phyloP scores from a whole-genome alignment of 352 stramenopile species.

The Globisporangium solare region DNA sequence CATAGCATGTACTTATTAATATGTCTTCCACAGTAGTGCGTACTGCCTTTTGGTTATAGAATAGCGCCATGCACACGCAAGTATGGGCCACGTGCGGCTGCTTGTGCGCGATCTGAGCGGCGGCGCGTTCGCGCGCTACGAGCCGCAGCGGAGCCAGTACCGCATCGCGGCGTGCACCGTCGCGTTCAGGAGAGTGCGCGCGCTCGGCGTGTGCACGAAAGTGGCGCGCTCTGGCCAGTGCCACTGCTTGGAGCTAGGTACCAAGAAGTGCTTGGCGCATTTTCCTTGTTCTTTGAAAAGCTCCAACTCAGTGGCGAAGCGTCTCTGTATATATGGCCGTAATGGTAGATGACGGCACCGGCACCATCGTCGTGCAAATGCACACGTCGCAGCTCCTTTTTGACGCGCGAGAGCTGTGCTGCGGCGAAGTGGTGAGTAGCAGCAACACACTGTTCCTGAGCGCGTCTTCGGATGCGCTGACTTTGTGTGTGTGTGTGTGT shows the following conservation, averaged over 20 bases:
- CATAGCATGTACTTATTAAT: not conserved
- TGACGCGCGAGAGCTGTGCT: conserved; percentile 12
- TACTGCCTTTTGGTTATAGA: too few species aligned
- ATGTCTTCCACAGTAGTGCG: conserved; percentile 3
- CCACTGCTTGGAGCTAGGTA: conserved; percentile 24
- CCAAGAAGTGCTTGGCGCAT: conserved; percentile 10
- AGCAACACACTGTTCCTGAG: not conserved
- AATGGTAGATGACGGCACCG: conserved; percentile 36
- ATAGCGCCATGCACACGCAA: too few species aligned
- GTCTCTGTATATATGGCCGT: not conserved
- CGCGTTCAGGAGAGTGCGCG: conserved; percentile 21
- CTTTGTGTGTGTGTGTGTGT: conserved; percentile 1
- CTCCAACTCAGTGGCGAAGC: too few species aligned
- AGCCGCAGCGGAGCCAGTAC: conserved; percentile 17
- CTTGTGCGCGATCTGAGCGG: conserved; percentile 26
- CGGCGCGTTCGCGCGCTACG: conserved; percentile 13
- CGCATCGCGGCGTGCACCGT: conserved; percentile 3
- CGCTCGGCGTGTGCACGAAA: conserved; percentile 27
- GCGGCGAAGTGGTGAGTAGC: conserved; percentile 26
- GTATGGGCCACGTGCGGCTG: conserved; percentile 17
- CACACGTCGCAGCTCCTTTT: conserved; percentile 3
- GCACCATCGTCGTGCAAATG: conserved; percentile 23
- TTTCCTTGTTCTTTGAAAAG: not conserved
- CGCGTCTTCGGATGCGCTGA: not conserved
- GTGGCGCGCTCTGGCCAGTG: conserved; percentile 12